Conservation (phyloP, 371 early-diverging fungal species). For the Mycotypha africana region DNA sequence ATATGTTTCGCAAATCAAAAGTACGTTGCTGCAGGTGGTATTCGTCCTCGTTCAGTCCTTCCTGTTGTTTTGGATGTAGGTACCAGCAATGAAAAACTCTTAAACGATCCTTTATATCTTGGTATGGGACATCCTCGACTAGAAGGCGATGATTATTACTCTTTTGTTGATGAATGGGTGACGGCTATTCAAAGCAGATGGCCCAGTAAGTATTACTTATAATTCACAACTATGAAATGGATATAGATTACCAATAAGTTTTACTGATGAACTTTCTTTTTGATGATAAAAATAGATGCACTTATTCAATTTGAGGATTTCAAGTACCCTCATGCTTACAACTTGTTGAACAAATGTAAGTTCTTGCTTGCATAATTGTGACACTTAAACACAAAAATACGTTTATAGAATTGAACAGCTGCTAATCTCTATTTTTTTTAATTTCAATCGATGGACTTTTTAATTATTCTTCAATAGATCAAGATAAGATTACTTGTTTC, state of each 20-base stretch:
- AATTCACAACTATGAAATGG: no score
- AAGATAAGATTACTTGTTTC: constrained; percentile 55
- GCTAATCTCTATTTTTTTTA: no score
- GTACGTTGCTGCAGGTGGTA: constrained; percentile 64
- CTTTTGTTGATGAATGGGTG: constrained; percentile 65
- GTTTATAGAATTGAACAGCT: no score
- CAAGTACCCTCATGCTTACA: constrained; percentile 53
- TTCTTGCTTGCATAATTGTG: background rate
- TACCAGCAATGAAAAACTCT: constrained; percentile 53
- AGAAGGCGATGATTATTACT: constrained; percentile 56
- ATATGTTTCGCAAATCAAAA: no score
- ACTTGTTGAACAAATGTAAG: constrained; percentile 54
- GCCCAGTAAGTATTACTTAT: constrained; percentile 44
- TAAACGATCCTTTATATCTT: constrained; percentile 60
- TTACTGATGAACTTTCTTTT: no score
- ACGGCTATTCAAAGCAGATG: constrained; percentile 54
- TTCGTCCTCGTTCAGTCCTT: constrained; percentile 55
- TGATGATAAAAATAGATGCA: constrained; percentile 20
- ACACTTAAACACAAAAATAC: background rate
- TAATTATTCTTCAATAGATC: constrained; percentile 26
- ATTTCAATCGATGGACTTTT: background rate
- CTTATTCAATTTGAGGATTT: constrained; percentile 57
- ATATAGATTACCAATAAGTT: no score
- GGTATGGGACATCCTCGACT: constrained; percentile 61
- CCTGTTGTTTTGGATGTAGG: constrained; percentile 67